Percentiles rank a stretch among this genome's conserved stretches.
These are phyloP conservation scores for Lichtheimia ornata DNA, from an alignment of 371 early-diverging fungal species.

Conservation along the genomic window DNA sequence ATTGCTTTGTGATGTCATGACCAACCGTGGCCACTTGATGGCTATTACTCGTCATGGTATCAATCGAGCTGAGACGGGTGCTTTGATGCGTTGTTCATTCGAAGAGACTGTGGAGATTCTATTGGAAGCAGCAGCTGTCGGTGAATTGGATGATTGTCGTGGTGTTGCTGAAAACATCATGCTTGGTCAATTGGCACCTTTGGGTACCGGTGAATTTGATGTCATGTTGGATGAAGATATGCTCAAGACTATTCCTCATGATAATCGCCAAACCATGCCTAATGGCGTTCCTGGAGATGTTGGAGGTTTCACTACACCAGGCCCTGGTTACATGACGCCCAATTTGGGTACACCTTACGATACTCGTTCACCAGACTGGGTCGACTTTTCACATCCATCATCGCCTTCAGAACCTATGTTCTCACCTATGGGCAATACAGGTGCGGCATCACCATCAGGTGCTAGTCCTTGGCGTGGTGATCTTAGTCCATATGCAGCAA, in stretches of 20 bases:
- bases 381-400: conserved; percentile 59
- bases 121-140: conserved; percentile 95
- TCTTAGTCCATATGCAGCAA: conserved; percentile 54
- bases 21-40: conserved; percentile 91
- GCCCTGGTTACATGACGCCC: conserved; percentile 63
- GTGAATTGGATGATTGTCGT: conserved; percentile 92
- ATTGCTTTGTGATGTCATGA: conserved; percentile 98
- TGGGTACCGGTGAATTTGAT: conserved; percentile 98
- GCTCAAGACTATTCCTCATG: conserved; percentile 64
- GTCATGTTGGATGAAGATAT: conserved; percentile 91
- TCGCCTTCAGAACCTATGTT: conserved; percentile 65
- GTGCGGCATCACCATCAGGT: conserved; percentile 34
- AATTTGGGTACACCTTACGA: conserved; percentile 57
- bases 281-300: conserved; percentile 45
- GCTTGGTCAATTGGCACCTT: conserved; percentile 97
- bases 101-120: conserved; percentile 99
- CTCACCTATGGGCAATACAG: conserved; percentile 68
- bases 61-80: conserved; percentile 96
- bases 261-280: conserved; percentile 41
- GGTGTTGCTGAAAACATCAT: conserved; percentile 99
- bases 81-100: conserved; percentile 97
- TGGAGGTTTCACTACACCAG: conserved; percentile 50
- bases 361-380: conserved; percentile 59
- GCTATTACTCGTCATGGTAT: conserved; percentile 99
- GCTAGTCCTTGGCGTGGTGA: conserved; percentile 58